These are phyloP conservation scores for Skeletonema menzelii DNA, from an alignment of 108 stramenopile species.

Conservation along the genomic window DNA sequence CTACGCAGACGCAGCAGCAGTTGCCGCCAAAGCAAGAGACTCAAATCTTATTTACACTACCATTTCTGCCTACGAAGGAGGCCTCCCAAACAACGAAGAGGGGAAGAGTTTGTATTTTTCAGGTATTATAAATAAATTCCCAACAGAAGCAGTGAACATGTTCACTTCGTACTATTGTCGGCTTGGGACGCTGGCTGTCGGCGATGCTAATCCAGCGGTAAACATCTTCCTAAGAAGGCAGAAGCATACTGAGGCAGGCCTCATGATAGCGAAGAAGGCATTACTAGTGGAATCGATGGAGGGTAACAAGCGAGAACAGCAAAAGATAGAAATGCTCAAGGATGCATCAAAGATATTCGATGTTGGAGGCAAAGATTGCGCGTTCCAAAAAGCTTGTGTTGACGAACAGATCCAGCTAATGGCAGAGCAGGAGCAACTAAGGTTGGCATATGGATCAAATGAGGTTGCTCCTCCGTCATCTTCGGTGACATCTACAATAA, in stretches of 20 bases:
- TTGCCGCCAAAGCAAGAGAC: constrained; percentile 72
- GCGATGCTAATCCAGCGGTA: constrained; percentile 58
- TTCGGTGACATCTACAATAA: constrained; percentile 69
- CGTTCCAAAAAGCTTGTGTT: constrained; percentile 74
- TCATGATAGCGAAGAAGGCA: constrained; percentile 59
- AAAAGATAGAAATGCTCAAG: constrained; percentile 28
- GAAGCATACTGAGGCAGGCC: constrained; percentile 63
- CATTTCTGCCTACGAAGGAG: constrained; percentile 65
- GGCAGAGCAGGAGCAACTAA: constrained; percentile 73
- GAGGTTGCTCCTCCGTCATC: constrained; percentile 73
- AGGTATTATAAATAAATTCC: constrained; percentile 71
- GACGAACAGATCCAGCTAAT: constrained; percentile 79
- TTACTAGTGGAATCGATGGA: constrained; percentile 38
- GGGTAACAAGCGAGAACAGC: constrained; percentile 17
- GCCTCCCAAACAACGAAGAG: constrained; percentile 36
- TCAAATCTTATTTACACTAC: constrained; percentile 70
- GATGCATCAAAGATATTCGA: constrained; percentile 76
- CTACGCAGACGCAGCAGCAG: constrained; percentile 78
- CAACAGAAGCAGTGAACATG: constrained; percentile 74
- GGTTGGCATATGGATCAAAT: constrained; percentile 54
- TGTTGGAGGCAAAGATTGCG: constrained; percentile 71
- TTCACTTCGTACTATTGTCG: constrained; percentile 46
- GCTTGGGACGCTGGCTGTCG: constrained; percentile 10
- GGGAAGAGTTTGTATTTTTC: constrained; percentile 46
- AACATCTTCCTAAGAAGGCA: constrained; percentile 58